phyloP scores from a whole-genome alignment of 164 flowering plant species.

The Euptelea pleiosperma region DNA sequence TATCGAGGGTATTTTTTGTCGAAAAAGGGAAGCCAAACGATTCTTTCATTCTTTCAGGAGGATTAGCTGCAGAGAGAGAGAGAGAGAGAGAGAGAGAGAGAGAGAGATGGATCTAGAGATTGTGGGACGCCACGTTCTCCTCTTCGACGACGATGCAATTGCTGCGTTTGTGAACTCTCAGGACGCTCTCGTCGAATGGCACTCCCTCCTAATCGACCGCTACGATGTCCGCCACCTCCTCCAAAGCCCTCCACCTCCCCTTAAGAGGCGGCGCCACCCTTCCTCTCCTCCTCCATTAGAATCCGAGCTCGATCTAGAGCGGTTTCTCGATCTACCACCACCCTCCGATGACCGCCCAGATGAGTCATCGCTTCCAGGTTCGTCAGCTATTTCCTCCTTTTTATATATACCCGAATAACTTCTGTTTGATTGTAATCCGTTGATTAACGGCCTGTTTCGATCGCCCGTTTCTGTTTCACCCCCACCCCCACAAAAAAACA shows the following conservation, averaged over 20 bases:
- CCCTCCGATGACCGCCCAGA: slow-evolving; percentile 37
- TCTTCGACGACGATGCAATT: slow-evolving; percentile 85
- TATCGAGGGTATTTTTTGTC: too few relatives aligned
- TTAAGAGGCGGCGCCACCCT: slow-evolving; percentile 33
- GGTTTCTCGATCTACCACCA: slow-evolving; percentile 65
- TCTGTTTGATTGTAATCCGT: not conserved
- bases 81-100: too few relatives aligned
- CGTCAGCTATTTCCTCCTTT: slow-evolving; percentile 2
- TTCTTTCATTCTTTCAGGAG: too few relatives aligned
- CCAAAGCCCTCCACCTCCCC: slow-evolving; percentile 51
- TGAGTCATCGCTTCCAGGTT: slow-evolving; percentile 21
- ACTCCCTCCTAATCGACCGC: slow-evolving; percentile 81
- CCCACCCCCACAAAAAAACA: too few relatives aligned
- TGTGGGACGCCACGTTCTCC: slow-evolving; percentile 78
- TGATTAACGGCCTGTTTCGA: too few relatives aligned
- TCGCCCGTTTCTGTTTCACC: too few relatives aligned
- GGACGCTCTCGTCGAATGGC: slow-evolving; percentile 83
- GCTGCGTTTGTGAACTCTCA: slow-evolving; percentile 73
- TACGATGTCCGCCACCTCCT: slow-evolving; percentile 98
- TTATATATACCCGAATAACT: not conserved
- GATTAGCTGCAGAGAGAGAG: too few relatives aligned
- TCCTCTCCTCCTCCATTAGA: slow-evolving; percentile 26
- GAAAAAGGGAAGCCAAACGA: too few relatives aligned
- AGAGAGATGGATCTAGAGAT: slow-evolving; percentile 62
- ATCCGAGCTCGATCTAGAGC: slow-evolving; percentile 58